A percentile compares a stretch with the other conserved stretches of the same genome.
Evolutionary conservation across 257 asterid species (phyloP).

Genomic region (Leptodermis oblonga): DNA sequence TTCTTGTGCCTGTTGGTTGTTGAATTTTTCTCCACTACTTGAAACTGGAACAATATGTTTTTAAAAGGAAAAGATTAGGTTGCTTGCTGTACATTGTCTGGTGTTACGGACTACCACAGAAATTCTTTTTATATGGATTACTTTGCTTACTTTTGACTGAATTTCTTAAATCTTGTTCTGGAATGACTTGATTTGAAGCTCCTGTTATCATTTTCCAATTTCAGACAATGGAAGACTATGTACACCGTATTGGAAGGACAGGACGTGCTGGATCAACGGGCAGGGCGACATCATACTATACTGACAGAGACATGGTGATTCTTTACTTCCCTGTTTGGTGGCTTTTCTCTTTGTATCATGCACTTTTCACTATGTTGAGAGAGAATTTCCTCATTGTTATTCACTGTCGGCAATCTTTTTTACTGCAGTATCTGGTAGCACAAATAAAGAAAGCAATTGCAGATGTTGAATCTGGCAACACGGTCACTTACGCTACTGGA

Average conservation of each 20-base stretch:
- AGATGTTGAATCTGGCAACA: slow-evolving; percentile 74
- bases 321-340: slow-evolving; percentile 12
- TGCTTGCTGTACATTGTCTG: neutral
- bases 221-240: slow-evolving; percentile 88
- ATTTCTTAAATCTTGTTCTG: neutral
- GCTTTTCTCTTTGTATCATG: slow-evolving; percentile 8
- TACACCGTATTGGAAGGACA: slow-evolving; percentile 88
- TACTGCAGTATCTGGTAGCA: slow-evolving; percentile 67
- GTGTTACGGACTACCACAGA: neutral
- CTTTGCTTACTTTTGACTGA: neutral
- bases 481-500: slow-evolving; percentile 65
- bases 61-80: neutral
- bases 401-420: slow-evolving; percentile 7
- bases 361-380: neutral
- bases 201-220: slow-evolving; percentile 21
- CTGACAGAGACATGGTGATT: slow-evolving; percentile 75
- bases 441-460: slow-evolving; percentile 82
- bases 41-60: too few relatives aligned
- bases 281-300: slow-evolving; percentile 74
- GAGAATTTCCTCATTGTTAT: neutral
- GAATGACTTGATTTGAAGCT: neutral
- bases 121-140: neutral
- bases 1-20: slow-evolving; percentile 1
- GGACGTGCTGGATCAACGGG: slow-evolving; percentile 96
- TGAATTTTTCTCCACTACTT: slow-evolving; percentile 7